Evolutionary conservation across 495 filamentous ascomycete species (phyloP).

Genomic region (Friedmanniomyces endolithicus): DNA sequence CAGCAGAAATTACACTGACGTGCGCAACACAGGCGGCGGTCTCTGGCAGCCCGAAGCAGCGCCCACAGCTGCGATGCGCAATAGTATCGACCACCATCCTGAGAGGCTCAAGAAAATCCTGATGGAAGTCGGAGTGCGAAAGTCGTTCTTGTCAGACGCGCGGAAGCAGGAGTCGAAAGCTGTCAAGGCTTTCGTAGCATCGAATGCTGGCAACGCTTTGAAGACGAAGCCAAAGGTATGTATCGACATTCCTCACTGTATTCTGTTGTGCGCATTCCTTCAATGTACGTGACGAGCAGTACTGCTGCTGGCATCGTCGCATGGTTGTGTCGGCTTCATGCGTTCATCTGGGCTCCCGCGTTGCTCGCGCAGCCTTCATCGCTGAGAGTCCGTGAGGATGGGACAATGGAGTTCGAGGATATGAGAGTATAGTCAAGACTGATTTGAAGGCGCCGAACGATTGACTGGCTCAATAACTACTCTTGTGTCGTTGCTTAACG

Average conservation of each 20-base stretch:
- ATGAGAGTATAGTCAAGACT: no score
- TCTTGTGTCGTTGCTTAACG: no score
- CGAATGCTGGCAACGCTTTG: slow-evolving; percentile 58
- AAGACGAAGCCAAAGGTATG: slow-evolving; percentile 78
- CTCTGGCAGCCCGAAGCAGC: slow-evolving; percentile 61
- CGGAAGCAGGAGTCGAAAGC: slow-evolving; percentile 45
- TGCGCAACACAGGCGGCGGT: slow-evolving; percentile 47
- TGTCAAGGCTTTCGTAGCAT: slow-evolving; percentile 53
- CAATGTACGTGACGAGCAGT: not conserved
- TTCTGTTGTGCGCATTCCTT: not conserved
- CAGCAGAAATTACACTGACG: not conserved
- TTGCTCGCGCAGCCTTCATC: no score
- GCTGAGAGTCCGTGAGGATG: no score
- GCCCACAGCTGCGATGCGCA: slow-evolving; percentile 50
- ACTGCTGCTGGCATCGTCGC: no score
- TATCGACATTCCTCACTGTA: slow-evolving; percentile 1
- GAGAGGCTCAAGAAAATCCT: slow-evolving; percentile 54
- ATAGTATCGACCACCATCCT: slow-evolving; percentile 59
- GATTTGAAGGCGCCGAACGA: no score
- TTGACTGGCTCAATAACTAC: no score
- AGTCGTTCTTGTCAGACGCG: slow-evolving; percentile 49
- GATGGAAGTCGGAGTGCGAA: slow-evolving; percentile 42
- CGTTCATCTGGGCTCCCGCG: no score
- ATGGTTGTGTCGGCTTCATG: no score
- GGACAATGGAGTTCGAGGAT: no score